Base-by-base conservation (phyloP, 2,329 filamentous ascomycete species). In the Conoideocrella luteorostrata region DNA sequence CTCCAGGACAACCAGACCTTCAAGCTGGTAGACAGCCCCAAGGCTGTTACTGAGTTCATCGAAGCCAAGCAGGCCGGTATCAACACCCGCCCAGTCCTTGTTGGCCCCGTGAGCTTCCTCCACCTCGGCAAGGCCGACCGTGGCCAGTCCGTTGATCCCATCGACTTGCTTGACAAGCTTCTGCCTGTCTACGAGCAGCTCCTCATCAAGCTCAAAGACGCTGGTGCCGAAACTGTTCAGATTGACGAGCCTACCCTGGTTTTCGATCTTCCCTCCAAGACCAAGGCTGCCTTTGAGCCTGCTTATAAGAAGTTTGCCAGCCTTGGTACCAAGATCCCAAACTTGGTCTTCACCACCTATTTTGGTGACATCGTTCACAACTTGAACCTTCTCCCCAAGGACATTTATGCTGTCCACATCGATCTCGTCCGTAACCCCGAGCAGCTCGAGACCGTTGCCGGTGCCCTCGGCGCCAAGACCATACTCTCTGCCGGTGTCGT, bases 291-390 rank as follows among this genome's bases (percentile, higher is more conserved):
- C 54, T 98, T 97, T 86, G 95, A 95, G 84, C 88, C 93, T 55
- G 82, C 89, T 47, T 98, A 98, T 64, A 86, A 95, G 78, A 90
- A 88, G 75, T 77, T 98, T 50, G 76, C 79, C 57, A 72, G 72
- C 61, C 78, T 89, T 47, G 88, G 86, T 63, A 77, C 75, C 73
- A 84, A 83, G 69, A 86, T 90, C 63, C 91, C 93, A 62, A 84
- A 91, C 68, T 71, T 97, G 47, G 80, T 93, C 60, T 79, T 98
- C 61, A 86, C 93, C 67, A 97, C 93, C 63, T 98, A 97, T 82
- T 98, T 98, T 64, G 93, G 93, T 75, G 93, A 98, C 70, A 89
- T 98, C 56, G 88, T 97, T 61, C 93, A 98, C 86, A 98, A 98
- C 84, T 81, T 96, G 57, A 89, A 96, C 62, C 81, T 88, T 56